Conservation (phyloP, 495 filamentous ascomycete species). For the Xylaria bambusicola region DNA sequence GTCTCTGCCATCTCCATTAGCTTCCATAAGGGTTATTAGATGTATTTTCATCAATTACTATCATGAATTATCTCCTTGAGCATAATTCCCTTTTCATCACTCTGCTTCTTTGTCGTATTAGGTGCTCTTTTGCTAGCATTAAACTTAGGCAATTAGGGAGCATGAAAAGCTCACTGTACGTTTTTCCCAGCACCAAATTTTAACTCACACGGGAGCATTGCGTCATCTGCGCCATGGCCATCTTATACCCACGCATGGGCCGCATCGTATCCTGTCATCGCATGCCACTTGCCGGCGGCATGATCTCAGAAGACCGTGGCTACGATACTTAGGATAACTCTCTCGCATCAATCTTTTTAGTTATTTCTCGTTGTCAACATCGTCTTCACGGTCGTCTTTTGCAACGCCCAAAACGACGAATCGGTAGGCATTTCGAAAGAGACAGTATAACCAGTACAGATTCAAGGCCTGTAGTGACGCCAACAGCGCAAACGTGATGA, state of each 20-base stretch:
- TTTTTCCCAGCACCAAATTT: constrained; percentile 87
- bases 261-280: constrained; percentile 73
- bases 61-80: too few relatives aligned
- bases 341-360: too few relatives aligned
- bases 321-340: constrained; percentile 22
- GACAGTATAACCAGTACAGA: constrained; percentile 81
- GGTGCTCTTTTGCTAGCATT: too few relatives aligned
- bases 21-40: too few relatives aligned
- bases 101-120: too few relatives aligned
- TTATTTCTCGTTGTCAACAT: constrained; percentile 35
- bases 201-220: constrained; percentile 95
- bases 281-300: constrained; percentile 62
- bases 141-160: too few relatives aligned
- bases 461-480: constrained; percentile 76
- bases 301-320: constrained; percentile 33
- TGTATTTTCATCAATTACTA: too few relatives aligned
- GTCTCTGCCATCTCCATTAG: too few relatives aligned
- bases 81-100: too few relatives aligned
- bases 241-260: constrained; percentile 86
- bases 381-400: constrained; percentile 52
- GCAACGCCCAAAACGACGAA: constrained; percentile 46
- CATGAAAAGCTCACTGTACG: too few relatives aligned
- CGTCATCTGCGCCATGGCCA: constrained; percentile 93
- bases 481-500: constrained; percentile 69
- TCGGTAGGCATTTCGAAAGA: constrained; percentile 67